These are phyloP conservation scores for Xylaria multiplex DNA, from an alignment of 2,329 filamentous ascomycete species.

Conservation along the genomic window DNA sequence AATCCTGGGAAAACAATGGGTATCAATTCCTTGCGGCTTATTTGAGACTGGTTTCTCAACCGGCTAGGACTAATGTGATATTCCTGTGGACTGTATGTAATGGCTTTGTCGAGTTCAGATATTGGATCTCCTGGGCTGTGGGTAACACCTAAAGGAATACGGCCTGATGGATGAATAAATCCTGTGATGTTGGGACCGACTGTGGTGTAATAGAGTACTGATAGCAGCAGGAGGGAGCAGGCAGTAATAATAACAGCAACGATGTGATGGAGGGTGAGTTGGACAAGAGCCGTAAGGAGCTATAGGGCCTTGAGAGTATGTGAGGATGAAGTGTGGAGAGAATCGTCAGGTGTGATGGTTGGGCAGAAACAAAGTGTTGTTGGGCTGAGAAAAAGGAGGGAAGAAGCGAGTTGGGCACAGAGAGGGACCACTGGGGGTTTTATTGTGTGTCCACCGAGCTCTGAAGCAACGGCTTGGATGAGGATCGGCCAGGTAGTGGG, in stretches of 20 bases:
- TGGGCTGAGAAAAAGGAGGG: slow-evolving; percentile 51
- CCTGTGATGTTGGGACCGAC: slow-evolving; percentile 18
- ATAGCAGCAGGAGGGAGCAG: slow-evolving; percentile 14
- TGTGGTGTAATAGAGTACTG: slow-evolving; percentile 34
- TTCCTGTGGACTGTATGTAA: slow-evolving; percentile 31
- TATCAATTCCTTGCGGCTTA: slow-evolving; percentile 42
- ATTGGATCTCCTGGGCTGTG: slow-evolving; percentile 41
- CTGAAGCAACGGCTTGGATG: slow-evolving; percentile 35
- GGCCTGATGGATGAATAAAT: slow-evolving; percentile 29
- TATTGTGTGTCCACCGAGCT: slow-evolving; percentile 52
- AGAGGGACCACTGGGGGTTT: slow-evolving; percentile 62
- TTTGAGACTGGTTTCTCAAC: slow-evolving; percentile 47
- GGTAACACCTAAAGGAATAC: slow-evolving; percentile 43
- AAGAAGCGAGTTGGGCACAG: slow-evolving; percentile 52
- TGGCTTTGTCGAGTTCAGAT: slow-evolving; percentile 37
- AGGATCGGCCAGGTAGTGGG: slow-evolving; percentile 16
- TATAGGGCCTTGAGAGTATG: slow-evolving; percentile 30
- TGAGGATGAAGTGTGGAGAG: slow-evolving; percentile 39
- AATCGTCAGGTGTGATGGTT: slow-evolving; percentile 46
- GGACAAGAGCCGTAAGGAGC: slow-evolving; percentile 13
- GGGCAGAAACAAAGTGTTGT: slow-evolving; percentile 50
- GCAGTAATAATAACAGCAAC: slow-evolving; percentile 25
- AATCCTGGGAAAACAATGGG: slow-evolving; percentile 53
- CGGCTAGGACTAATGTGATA: slow-evolving; percentile 31
- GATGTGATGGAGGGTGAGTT: slow-evolving; percentile 25